phyloP scores from a whole-genome alignment of 495 filamentous ascomycete species.

The Hapsidospora chrysogenum region DNA sequence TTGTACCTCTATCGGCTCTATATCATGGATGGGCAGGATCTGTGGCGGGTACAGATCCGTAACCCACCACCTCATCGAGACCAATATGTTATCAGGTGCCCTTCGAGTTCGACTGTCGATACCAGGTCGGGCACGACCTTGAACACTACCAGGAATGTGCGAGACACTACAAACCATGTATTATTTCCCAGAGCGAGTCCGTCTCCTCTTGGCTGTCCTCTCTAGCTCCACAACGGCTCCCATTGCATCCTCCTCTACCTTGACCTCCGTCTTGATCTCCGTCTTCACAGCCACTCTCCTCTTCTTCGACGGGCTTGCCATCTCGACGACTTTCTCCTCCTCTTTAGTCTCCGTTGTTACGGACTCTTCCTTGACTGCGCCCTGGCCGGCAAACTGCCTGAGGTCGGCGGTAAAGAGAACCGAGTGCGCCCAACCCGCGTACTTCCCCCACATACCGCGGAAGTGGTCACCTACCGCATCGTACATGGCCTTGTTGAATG shows the following conservation, averaged over 20 bases:
- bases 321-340: slow-evolving; percentile 13
- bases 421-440: slow-evolving; percentile 95
- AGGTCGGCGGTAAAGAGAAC: slow-evolving; percentile 94
- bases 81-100: no score
- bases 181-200: background rate
- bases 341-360: slow-evolving; percentile 31
- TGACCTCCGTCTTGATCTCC: slow-evolving; percentile 2
- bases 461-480: slow-evolving; percentile 83
- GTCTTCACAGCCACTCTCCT: slow-evolving; percentile 3
- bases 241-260: slow-evolving; percentile 3
- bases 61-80: no score
- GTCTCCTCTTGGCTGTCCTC: background rate
- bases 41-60: no score
- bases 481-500: slow-evolving; percentile 75
- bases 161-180: no score
- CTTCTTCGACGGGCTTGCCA: background rate
- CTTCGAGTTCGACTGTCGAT: no score
- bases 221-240: background rate
- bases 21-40: no score
- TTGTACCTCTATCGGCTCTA: no score
- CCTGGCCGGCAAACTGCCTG: slow-evolving; percentile 47
- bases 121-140: no score
- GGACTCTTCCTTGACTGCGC: slow-evolving; percentile 25
- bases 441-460: slow-evolving; percentile 75
- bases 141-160: no score